Conservation (phyloP, 306 rosid genomes). For the Albizia julibrissin region DNA sequence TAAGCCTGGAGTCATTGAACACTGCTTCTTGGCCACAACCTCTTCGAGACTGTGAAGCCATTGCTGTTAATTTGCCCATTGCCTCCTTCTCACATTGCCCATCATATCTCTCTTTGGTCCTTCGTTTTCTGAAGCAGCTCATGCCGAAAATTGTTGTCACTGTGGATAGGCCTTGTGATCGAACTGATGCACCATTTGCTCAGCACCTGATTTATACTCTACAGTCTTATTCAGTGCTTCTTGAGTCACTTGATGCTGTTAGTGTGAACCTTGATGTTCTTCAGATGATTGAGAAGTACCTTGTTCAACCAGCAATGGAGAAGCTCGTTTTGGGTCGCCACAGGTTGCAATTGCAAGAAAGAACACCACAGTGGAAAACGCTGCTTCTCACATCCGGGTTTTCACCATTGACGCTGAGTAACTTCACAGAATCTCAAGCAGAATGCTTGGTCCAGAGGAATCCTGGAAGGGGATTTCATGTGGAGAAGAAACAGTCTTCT, state of each 20-base stretch:
- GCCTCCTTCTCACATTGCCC: conserved; percentile 52
- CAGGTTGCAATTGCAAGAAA: conserved; percentile 41
- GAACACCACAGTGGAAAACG: conserved; percentile 56
- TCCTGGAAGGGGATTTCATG: conserved; percentile 72
- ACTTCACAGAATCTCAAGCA: conserved; percentile 66
- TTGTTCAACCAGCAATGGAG: conserved; percentile 79
- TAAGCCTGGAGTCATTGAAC: conserved; percentile 57
- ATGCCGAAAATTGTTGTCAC: conserved; percentile 77
- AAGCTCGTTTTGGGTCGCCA: conserved; percentile 56
- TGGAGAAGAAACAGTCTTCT: conserved; percentile 74
- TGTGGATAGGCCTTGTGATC: conserved; percentile 63
- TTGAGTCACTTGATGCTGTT: conserved; percentile 81
- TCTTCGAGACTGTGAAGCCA: conserved; percentile 59
- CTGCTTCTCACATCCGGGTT: conserved; percentile 55
- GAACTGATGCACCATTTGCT: conserved; percentile 61
- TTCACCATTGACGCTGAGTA: conserved; percentile 57
- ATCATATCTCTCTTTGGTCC: conserved; percentile 51
- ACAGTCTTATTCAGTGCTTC: conserved; percentile 55
- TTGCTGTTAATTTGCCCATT: conserved; percentile 75
- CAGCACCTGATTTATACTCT: conserved; percentile 58
- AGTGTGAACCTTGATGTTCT: conserved; percentile 61
- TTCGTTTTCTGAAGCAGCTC: conserved; percentile 75
- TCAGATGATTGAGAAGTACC: conserved; percentile 73
- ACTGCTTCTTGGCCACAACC: conserved; percentile 70
- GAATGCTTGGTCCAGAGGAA: conserved; percentile 74